A percentile compares a stretch with the other conserved stretches of the same genome.
Conservation (phyloP, 2,329 filamentous ascomycete genomes). For the Teratosphaeria pseudoeucalypti region DNA sequence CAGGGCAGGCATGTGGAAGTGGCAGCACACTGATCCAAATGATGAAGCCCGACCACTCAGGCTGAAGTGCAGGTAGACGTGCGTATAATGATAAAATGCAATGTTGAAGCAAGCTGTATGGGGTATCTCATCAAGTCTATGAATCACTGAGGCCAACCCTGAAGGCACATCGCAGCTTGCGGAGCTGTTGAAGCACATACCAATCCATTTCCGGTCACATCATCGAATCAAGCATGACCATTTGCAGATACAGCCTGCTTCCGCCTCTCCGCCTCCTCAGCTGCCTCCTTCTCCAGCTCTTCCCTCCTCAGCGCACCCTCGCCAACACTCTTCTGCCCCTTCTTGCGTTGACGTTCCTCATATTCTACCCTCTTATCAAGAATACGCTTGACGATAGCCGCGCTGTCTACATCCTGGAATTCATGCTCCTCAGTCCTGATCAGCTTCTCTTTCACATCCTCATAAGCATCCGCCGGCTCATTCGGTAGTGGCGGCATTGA, state of each 20-base stretch:
- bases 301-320: slow-evolving; percentile 46
- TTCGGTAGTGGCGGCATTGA: slow-evolving; percentile 55
- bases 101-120: not conserved
- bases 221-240: not conserved
- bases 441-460: slow-evolving; percentile 66
- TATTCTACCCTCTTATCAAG: slow-evolving; percentile 78
- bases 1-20: too few species aligned
- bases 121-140: not conserved
- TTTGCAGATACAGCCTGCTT: not conserved
- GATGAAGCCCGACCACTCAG: too few species aligned
- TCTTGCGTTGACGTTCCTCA: slow-evolving; percentile 81
- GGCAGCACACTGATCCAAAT: too few species aligned
- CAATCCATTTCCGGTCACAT: not conserved
- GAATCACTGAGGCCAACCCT: not conserved
- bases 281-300: slow-evolving; percentile 16
- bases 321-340: slow-evolving; percentile 72
- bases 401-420: slow-evolving; percentile 82
- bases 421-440: slow-evolving; percentile 71
- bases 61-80: not conserved
- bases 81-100: not conserved
- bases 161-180: not conserved
- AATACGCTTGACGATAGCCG: slow-evolving; percentile 83
- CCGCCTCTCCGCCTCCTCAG: slow-evolving; percentile 4
- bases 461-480: slow-evolving; percentile 45
- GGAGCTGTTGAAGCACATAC: not conserved